Percentiles rank a stretch among this genome's conserved stretches.
Evolutionary conservation across 1,284 basidiomycete species (phyloP).

Genomic region (Ganoderma multipileum): DNA sequence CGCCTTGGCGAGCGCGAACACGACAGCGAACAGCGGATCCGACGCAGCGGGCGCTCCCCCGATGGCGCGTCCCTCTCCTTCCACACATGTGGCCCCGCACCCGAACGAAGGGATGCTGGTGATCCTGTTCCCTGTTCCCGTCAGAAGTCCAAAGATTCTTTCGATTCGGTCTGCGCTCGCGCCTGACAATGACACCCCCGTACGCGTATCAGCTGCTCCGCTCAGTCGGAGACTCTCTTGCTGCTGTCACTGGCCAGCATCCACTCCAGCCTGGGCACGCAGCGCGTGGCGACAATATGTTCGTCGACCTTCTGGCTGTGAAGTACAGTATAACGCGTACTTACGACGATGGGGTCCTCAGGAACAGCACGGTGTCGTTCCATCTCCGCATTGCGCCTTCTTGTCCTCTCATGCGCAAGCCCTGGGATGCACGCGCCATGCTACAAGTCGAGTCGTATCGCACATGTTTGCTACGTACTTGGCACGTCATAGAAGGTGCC

Average conservation of each 20-base stretch:
- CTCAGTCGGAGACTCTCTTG: not conserved
- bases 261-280: not conserved
- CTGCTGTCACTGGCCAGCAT: not conserved
- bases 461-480: conserved; percentile 10
- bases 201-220: not conserved
- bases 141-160: not conserved
- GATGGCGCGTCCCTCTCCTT: not conserved
- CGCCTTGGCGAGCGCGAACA: not conserved
- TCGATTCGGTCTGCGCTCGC: not conserved
- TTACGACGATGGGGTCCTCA: not conserved
- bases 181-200: not conserved
- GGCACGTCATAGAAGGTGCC: conserved; percentile 4
- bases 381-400: not conserved
- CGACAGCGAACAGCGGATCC: not conserved
- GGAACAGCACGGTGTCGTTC: not conserved
- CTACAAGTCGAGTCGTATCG: not conserved
- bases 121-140: not conserved
- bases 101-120: not conserved
- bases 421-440: not conserved
- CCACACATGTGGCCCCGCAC: not conserved
- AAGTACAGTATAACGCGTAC: not conserved
- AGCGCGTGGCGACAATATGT: not conserved
- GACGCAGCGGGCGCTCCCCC: not conserved
- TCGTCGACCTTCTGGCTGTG: not conserved
- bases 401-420: not conserved